These are phyloP conservation scores for Lepidium africanum DNA, from an alignment of 345 rosid species.

Conservation along the genomic window DNA sequence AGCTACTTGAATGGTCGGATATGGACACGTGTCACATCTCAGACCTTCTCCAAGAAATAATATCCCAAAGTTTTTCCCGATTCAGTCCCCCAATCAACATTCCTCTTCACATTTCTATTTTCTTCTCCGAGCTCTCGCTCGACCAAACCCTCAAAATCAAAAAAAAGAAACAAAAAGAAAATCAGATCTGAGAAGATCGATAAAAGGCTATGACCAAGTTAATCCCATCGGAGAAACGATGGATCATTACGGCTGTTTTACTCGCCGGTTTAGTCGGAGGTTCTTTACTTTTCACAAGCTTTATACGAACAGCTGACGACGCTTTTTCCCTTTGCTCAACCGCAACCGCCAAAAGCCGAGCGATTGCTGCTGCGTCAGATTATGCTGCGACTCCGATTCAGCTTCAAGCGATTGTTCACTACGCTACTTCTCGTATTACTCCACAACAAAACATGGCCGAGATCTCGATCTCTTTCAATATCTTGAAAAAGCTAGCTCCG, in stretches of 20 bases:
- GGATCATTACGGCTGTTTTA: slow-evolving; percentile 22
- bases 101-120: slow-evolving; percentile 13
- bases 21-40: slow-evolving; percentile 9
- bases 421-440: slow-evolving; percentile 35
- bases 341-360: slow-evolving; percentile 22
- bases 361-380: slow-evolving; percentile 9
- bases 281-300: slow-evolving; percentile 26
- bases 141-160: neutral
- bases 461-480: slow-evolving; percentile 38
- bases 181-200: slow-evolving; percentile 22
- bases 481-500: slow-evolving; percentile 34
- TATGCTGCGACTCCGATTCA: slow-evolving; percentile 39
- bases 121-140: neutral
- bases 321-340: slow-evolving; percentile 32
- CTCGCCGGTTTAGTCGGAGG: slow-evolving; percentile 28
- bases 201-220: slow-evolving; percentile 4
- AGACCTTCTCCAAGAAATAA: neutral
- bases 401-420: slow-evolving; percentile 52
- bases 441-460: slow-evolving; percentile 51
- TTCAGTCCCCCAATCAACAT: neutral
- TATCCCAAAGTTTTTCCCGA: neutral
- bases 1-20: slow-evolving; percentile 13
- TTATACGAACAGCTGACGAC: slow-evolving; percentile 24
- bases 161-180: neutral
- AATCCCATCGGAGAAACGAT: slow-evolving; percentile 32